Base-by-base conservation (phyloP, 257 asterid genomes). In the Mitragyna speciosa region DNA sequence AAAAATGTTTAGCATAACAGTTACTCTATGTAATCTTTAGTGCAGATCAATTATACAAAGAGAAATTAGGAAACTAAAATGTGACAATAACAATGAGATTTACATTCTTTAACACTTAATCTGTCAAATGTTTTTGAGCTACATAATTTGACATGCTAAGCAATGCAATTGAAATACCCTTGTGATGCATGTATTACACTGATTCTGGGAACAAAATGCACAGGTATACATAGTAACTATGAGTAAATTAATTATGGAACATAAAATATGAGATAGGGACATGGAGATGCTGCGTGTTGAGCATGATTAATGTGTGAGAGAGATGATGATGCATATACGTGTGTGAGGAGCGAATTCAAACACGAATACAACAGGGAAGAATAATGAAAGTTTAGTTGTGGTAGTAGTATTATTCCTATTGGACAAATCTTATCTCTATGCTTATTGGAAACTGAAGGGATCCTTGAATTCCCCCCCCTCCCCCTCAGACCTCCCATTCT, bases 301-400 rank as follows among this genome's bases (percentile, higher is more conserved):
- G 83, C 54, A 81, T 78, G 72, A 78, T 81, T 83, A 78, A 82
- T 83, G 85, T 78, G 45, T 41, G 68, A 83, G 70, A 17, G n/a
- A 12, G 9, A 5, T 5, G 61, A 47, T 0, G 56, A 28, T 0
- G 20, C 8, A 10, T 11, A 47, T 56, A 6, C 31, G 45, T 51
- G 39, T 76, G 26, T 80, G 92, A 89, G 96, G 96, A 81, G 83
- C 76, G 75, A 71, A 91, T 79, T 87, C 71, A 74, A n/a, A 87
- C 95, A 91, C 90, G 88, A 89, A 79, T 77, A 82, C 84, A 79
- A 69, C n/a, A 69, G 48, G 76, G 59, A 81, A 80, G 75, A 66
- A 39, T 16, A 43, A 70, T 64, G 7, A 47, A 24, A 71, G 10
- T n/a, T 0, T 0, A 10, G 12, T 39, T 24, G 6, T 11, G 24